These are phyloP conservation scores for Tetrapisispora phaffii DNA, from an alignment of 805 yeast genomes.

Conservation along the genomic window DNA sequence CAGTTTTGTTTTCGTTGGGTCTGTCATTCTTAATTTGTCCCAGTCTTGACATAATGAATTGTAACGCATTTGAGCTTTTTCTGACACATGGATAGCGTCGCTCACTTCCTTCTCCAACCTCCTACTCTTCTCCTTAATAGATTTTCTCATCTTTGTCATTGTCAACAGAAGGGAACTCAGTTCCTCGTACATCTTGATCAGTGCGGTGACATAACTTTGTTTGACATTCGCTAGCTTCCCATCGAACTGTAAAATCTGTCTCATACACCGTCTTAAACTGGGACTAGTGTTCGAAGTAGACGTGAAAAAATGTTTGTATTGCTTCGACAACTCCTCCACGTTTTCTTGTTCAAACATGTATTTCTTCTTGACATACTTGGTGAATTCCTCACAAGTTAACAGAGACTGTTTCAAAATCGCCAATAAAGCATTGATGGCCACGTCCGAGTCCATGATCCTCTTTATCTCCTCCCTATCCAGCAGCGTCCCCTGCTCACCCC, in stretches of 20 bases:
- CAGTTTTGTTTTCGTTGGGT: constrained; percentile 75
- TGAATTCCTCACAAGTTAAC: constrained; percentile 74
- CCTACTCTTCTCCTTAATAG: constrained; percentile 70
- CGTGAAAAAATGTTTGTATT: constrained; percentile 40
- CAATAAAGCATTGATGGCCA: constrained; percentile 64
- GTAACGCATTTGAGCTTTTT: constrained; percentile 76
- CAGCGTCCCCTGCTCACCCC: constrained; percentile 37
- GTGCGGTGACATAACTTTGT: constrained; percentile 63
- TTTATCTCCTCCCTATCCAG: constrained; percentile 43
- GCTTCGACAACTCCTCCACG: constrained; percentile 61
- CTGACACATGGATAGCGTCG: constrained; percentile 76
- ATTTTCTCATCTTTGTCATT: constrained; percentile 63
- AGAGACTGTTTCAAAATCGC: constrained; percentile 69
- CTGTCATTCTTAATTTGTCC: constrained; percentile 70
- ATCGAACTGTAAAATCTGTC: constrained; percentile 63
- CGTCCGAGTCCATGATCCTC: constrained; percentile 53
- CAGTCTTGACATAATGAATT: constrained; percentile 74
- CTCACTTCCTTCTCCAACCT: constrained; percentile 74
- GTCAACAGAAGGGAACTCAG: constrained; percentile 59
- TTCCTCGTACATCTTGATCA: constrained; percentile 82
- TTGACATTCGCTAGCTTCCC: constrained; percentile 68
- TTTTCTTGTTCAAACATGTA: constrained; percentile 73
- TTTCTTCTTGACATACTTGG: constrained; percentile 67
- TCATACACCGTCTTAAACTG: constrained; percentile 57
- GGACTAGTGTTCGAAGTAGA: constrained; percentile 14